Evolutionary conservation across 1,139 yeast genomes (phyloP).

Genomic region (Candida sp.): DNA sequence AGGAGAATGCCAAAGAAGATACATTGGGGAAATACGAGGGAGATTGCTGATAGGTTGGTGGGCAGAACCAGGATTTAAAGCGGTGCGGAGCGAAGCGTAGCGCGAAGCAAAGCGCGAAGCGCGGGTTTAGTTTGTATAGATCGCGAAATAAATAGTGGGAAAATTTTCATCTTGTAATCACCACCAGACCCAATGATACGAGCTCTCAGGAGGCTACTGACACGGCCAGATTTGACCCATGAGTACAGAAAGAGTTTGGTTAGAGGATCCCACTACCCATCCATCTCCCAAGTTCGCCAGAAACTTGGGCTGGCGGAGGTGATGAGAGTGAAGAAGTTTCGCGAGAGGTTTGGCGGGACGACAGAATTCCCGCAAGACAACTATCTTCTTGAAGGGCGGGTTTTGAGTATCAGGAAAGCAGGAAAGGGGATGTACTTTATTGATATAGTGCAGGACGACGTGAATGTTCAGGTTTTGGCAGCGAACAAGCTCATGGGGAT

Average conservation of each 20-base stretch:
- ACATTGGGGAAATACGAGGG: slow-evolving; percentile 80
- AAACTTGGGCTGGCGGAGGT: slow-evolving; percentile 16
- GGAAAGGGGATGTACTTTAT: slow-evolving; percentile 72
- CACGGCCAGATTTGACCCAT: slow-evolving; percentile 3
- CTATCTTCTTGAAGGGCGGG: slow-evolving; percentile 56
- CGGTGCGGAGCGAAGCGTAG: background rate
- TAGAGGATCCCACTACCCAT: slow-evolving; percentile 22
- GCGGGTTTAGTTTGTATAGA: background rate
- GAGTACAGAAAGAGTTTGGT: slow-evolving; percentile 4
- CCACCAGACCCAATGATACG: too few relatives aligned
- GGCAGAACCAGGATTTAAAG: slow-evolving; percentile 57
- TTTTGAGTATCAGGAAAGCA: slow-evolving; percentile 57
- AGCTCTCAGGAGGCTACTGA: background rate
- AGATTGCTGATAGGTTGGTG: slow-evolving; percentile 83
- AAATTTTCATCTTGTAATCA: background rate
- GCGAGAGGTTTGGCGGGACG: slow-evolving; percentile 18
- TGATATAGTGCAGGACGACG: slow-evolving; percentile 65
- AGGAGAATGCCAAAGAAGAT: slow-evolving; percentile 89
- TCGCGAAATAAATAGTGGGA: too few relatives aligned
- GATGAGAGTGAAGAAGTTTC: slow-evolving; percentile 19
- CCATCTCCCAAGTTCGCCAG: slow-evolving; percentile 17
- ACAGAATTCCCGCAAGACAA: slow-evolving; percentile 15
- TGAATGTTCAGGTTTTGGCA: slow-evolving; percentile 63
- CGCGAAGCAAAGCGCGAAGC: background rate
- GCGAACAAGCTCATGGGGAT: slow-evolving; percentile 52